Conservation (phyloP, 1,139 yeast genomes). For the Ogataea hybrid region DNA sequence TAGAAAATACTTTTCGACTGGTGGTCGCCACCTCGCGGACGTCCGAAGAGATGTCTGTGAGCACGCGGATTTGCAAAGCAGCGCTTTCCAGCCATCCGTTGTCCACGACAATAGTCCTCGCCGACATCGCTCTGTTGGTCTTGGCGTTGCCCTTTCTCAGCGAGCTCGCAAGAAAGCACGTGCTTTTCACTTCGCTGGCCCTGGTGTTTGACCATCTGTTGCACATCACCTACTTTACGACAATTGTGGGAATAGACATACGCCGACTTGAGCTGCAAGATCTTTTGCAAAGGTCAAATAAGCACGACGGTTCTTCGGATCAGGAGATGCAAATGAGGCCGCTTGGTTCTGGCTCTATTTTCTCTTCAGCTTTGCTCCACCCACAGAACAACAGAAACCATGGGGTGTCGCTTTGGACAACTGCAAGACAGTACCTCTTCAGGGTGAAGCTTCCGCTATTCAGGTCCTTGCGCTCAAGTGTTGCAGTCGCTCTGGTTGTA, state of each 20-base stretch:
- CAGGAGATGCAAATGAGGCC: slow-evolving; percentile 12
- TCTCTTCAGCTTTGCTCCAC: slow-evolving; percentile 19
- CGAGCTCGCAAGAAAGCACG: slow-evolving; percentile 37
- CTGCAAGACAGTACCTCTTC: slow-evolving; percentile 39
- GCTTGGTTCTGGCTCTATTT: slow-evolving; percentile 21
- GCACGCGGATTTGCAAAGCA: slow-evolving; percentile 36
- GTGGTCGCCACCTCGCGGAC: slow-evolving; percentile 40
- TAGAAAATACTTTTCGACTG: slow-evolving; percentile 46
- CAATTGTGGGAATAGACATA: slow-evolving; percentile 65
- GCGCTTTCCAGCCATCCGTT: slow-evolving; percentile 35
- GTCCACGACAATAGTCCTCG: slow-evolving; percentile 34
- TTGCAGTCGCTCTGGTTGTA: slow-evolving; percentile 24
- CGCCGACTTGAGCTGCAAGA: slow-evolving; percentile 62
- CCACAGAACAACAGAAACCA: slow-evolving; percentile 16
- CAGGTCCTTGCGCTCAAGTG: slow-evolving; percentile 27
- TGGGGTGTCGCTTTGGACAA: slow-evolving; percentile 32
- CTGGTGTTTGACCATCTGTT: slow-evolving; percentile 55
- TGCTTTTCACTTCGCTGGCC: slow-evolving; percentile 25
- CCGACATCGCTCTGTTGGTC: slow-evolving; percentile 29
- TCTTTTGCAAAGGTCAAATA: slow-evolving; percentile 33
- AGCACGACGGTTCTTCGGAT: slow-evolving; percentile 12
- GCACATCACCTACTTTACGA: slow-evolving; percentile 61
- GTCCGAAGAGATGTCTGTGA: slow-evolving; percentile 41
- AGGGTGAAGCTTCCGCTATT: slow-evolving; percentile 38
- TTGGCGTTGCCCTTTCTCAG: slow-evolving; percentile 29